Evolutionary conservation across 1,284 basidiomycete species (phyloP).

Genomic region (Heterobasidion irregulare): DNA sequence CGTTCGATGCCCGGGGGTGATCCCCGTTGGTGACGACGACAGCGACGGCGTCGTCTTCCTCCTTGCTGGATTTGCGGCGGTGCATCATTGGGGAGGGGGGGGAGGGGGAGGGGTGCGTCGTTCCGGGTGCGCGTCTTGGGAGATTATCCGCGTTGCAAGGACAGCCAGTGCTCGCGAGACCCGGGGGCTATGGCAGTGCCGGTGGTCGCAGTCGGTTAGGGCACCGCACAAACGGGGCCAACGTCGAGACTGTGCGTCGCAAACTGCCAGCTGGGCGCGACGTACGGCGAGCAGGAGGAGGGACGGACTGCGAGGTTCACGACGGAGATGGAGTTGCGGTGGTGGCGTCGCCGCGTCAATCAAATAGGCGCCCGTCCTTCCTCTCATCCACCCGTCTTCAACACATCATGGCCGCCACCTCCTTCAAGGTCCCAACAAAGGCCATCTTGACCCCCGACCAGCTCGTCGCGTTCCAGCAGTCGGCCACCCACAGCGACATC

Average conservation of each 20-base stretch:
- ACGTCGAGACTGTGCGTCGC: too few species aligned
- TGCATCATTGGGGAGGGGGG: slow-evolving; percentile 12
- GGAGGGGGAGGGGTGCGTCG: too few species aligned
- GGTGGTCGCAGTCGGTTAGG: not conserved
- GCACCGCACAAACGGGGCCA: not conserved
- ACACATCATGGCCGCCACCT: not conserved
- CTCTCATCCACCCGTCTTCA: too few species aligned
- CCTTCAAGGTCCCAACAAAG: slow-evolving; percentile 46
- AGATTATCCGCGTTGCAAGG: not conserved
- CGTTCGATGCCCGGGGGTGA: not conserved
- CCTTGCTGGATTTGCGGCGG: slow-evolving; percentile 25
- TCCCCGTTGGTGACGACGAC: slow-evolving; percentile 14
- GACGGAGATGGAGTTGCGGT: too few species aligned
- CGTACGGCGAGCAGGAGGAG: too few species aligned
- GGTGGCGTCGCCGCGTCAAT: too few species aligned
- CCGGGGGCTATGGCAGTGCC: not conserved
- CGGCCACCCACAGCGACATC: slow-evolving; percentile 65
- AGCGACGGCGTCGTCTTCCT: slow-evolving; percentile 20
- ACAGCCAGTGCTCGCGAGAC: not conserved
- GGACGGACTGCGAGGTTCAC: too few species aligned
- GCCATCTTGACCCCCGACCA: slow-evolving; percentile 76
- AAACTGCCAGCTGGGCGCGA: too few species aligned
- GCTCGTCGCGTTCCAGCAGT: slow-evolving; percentile 76
- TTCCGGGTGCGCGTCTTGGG: too few species aligned
- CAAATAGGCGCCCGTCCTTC: too few species aligned